Evolutionary conservation across 139 green algal species (phyloP).

Genomic region (Zygnema circumcarinatum): DNA sequence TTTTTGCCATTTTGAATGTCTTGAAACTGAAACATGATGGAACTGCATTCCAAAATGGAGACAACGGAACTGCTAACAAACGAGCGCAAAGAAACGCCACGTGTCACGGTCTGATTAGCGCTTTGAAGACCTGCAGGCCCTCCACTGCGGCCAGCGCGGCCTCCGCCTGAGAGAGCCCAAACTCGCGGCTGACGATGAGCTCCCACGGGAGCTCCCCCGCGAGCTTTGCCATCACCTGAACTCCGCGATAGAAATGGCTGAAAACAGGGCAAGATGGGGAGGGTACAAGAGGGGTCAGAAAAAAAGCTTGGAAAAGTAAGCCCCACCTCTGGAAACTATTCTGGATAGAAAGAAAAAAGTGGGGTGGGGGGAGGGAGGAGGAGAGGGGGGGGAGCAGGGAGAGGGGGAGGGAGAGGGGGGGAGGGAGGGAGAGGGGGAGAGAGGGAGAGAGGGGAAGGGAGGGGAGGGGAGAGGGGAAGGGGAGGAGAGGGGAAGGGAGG

Average conservation of each 20-base stretch:
- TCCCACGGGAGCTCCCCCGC: not conserved
- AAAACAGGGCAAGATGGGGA: no score
- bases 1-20: no score
- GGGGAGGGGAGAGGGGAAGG: not conserved
- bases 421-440: no score
- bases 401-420: no score
- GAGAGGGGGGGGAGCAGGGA: no score
- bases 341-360: not conserved
- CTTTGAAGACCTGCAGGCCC: constrained; percentile 12
- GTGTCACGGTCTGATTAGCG: not conserved
- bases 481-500: constrained; percentile 6
- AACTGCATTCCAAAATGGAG: no score
- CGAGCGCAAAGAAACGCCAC: no score
- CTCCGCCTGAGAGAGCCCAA: not conserved
- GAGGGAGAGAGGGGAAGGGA: no score
- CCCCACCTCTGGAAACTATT: constrained; percentile 5
- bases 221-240: not conserved
- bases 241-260: not conserved
- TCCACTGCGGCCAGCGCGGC: not conserved
- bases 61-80: no score
- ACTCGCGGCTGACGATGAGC: not conserved
- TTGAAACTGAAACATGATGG: no score
- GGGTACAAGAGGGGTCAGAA: not conserved
- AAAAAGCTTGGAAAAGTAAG: not conserved
- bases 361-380: no score